phyloP scores from a whole-genome alignment of 1,284 basidiomycete genomes.

The Schizophyllum commune region DNA sequence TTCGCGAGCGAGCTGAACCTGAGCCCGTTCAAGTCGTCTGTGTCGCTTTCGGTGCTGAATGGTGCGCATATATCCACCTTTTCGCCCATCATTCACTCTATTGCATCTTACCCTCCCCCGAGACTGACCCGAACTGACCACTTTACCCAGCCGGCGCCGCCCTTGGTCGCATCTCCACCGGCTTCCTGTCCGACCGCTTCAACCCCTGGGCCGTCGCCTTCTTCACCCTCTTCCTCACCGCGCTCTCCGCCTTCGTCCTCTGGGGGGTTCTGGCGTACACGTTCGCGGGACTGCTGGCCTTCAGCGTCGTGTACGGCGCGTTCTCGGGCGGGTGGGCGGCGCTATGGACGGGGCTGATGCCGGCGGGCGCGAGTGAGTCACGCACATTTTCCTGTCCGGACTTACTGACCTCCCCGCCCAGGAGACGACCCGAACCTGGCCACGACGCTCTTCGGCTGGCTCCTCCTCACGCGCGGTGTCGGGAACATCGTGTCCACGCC shows the following conservation, averaged over 20 bases:
- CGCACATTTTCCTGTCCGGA: too few species aligned
- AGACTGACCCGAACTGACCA: too few species aligned
- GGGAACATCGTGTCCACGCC: conserved; percentile 36
- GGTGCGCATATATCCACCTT: conserved; percentile 18
- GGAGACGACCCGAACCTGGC: conserved; percentile 21
- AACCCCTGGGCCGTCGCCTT: conserved; percentile 28
- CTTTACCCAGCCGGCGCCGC: conserved; percentile 10
- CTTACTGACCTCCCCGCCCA: too few species aligned
- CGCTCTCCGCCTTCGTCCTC: conserved; percentile 26
- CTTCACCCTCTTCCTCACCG: conserved; percentile 19
- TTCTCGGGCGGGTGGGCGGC: conserved; percentile 29
- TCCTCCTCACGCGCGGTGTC: conserved; percentile 30
- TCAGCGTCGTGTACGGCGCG: conserved; percentile 26
- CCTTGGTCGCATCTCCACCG: conserved; percentile 24
- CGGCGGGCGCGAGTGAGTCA: conserved; percentile 22
- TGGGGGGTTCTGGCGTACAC: conserved; percentile 30
- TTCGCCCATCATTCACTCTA: too few species aligned
- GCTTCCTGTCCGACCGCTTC: conserved; percentile 27
- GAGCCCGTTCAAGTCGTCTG: conserved; percentile 17
- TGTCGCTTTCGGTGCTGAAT: conserved; percentile 21
- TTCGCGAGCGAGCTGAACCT: conserved; percentile 23
- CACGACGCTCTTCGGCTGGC: conserved; percentile 28
- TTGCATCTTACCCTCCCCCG: too few species aligned
- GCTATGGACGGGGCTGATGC: conserved; percentile 26
- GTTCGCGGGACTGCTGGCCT: conserved; percentile 26